Base-by-base conservation (phyloP, 2,329 filamentous ascomycete species). In the Monosporascus sp. region DNA sequence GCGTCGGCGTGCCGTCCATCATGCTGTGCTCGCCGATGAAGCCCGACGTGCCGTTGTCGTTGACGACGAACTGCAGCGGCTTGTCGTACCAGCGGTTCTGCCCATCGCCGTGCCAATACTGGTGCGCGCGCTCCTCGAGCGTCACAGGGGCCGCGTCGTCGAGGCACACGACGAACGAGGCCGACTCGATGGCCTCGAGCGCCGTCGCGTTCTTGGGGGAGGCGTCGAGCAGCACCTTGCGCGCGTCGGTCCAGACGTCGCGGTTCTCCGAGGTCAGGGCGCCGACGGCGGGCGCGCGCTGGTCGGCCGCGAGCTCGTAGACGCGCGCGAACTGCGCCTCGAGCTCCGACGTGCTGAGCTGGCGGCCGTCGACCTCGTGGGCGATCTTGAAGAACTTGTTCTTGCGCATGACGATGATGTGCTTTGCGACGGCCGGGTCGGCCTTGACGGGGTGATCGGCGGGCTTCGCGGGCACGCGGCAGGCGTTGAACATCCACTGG, bases 21-120 rank as follows among this genome's bases (percentile, higher is more conserved):
- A 99, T 97, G 65, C 89, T 95, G 80, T 99, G 94, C 75, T 99
- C 94, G 66, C 94, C 94, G 81, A 91, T 93, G 80, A 99, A 99
- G 56, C 94, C 94, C 2, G 94, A 89, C 7, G 94, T 96, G 63
- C 94, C 94, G 70, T 99, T 99, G 70, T 99, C 92, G 72, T 96
- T 97, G 75, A 99, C 72, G 69, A 99, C 96, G 76, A 99, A 97
- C 74, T 99, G 93, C 51, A 96, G 77, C 6, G 94, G 94, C 80
- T 99, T 99, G 80, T 99, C 94, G 68, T 86, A 97, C 92, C 92
- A 99, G 61, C 94, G 85, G 79, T 99, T 99, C 62, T 83, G 79
- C 53, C 94, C 94, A 66, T 99, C 93, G 51, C 94, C 94, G 74
- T 97, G 93, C 95, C 94, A 99, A 82, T 97, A 99, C 71, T 91